Evolutionary conservation across 306 rosid genomes (phyloP).

Genomic region (Dalbergia cultrata): DNA sequence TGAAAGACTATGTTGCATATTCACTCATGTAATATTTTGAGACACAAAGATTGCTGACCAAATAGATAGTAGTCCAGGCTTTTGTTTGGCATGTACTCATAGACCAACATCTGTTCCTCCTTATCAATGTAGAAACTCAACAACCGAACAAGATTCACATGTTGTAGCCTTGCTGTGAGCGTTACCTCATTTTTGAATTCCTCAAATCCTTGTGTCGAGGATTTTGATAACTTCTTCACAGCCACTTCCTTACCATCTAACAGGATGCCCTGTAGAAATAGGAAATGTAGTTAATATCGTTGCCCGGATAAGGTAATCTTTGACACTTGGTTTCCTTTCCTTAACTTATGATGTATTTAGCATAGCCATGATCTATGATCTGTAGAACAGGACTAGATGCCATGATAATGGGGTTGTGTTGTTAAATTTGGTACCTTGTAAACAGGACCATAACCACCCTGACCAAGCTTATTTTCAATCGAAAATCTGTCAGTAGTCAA

Average conservation of each 20-base stretch:
- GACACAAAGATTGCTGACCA: slow-evolving; percentile 24
- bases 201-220: slow-evolving; percentile 58
- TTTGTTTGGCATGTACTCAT: slow-evolving; percentile 61
- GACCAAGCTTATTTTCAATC: slow-evolving; percentile 45
- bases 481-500: slow-evolving; percentile 48
- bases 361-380: no score
- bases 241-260: slow-evolving; percentile 56
- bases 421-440: slow-evolving; percentile 48
- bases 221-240: slow-evolving; percentile 57
- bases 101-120: slow-evolving; percentile 58
- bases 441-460: slow-evolving; percentile 59
- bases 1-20: neutral
- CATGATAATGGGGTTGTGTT: neutral
- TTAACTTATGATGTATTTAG: no score
- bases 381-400: neutral
- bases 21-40: neutral
- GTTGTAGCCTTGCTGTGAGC: slow-evolving; percentile 61
- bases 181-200: slow-evolving; percentile 67
- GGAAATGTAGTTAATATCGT: neutral
- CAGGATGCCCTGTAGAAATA: slow-evolving; percentile 46
- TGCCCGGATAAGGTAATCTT: no score
- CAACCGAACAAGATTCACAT: slow-evolving; percentile 55
- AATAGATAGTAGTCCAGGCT: slow-evolving; percentile 62
- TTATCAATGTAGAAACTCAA: slow-evolving; percentile 52
- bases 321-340: no score